Percentiles rank a stretch among this genome's conserved stretches.
Evolutionary conservation across 2,329 filamentous ascomycete genomes (phyloP).

Genomic region (Colletotrichum cuscutae): DNA sequence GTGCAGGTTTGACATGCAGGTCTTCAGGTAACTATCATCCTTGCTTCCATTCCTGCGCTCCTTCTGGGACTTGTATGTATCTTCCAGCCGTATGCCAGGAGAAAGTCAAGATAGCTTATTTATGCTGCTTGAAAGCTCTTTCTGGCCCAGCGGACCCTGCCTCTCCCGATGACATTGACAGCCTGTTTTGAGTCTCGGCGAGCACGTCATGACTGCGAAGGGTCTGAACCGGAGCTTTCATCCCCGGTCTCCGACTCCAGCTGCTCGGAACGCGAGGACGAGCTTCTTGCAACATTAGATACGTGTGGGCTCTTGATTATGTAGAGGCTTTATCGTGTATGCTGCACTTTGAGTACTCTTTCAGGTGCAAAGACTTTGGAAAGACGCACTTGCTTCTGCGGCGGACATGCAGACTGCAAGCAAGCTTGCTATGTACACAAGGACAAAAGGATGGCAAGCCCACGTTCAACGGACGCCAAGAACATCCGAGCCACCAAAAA

Average conservation of each 20-base stretch:
- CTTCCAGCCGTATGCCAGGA: background rate
- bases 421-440: background rate
- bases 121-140: background rate
- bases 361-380: background rate
- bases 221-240: background rate
- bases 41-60: background rate
- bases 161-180: background rate
- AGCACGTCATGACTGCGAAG: background rate
- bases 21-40: background rate
- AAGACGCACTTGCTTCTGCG: background rate
- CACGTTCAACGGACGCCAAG: background rate
- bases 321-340: background rate
- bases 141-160: background rate
- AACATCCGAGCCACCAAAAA: background rate
- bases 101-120: background rate
- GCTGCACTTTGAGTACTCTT: background rate
- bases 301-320: background rate
- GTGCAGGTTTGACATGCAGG: background rate
- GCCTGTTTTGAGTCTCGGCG: background rate
- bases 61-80: background rate
- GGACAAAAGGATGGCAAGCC: background rate
- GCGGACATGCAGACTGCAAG: background rate
- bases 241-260: background rate
- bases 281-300: background rate
- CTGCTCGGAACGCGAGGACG: background rate